A percentile compares a stretch with the other conserved stretches of the same genome.
These are phyloP conservation scores for Syzygium grande DNA, from an alignment of 345 rosid genomes.

Conservation along the genomic window DNA sequence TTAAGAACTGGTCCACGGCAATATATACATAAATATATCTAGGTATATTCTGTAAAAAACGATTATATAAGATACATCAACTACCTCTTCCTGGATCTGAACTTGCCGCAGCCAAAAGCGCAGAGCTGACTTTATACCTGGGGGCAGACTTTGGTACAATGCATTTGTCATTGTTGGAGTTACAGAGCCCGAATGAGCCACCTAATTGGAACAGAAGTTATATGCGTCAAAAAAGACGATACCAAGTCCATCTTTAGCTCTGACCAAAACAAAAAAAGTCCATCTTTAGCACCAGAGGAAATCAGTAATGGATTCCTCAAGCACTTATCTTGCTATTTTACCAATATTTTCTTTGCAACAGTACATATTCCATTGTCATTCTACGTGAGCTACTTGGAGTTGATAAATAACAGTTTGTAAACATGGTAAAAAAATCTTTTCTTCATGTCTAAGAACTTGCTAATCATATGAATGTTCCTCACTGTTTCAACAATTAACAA, in stretches of 20 bases:
- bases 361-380: not conserved
- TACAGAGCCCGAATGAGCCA: slow-evolving; percentile 80
- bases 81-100: slow-evolving; percentile 75
- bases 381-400: not conserved
- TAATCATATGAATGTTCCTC: not conserved
- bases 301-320: not conserved
- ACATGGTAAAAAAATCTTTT: not conserved
- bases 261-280: too few relatives aligned
- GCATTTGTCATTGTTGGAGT: slow-evolving; percentile 87
- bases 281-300: not conserved
- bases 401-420: not conserved
- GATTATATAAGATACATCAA: not conserved
- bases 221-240: not conserved
- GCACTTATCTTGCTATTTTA: not conserved
- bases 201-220: slow-evolving; percentile 28
- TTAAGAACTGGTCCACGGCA: not conserved
- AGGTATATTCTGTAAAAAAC: not conserved
- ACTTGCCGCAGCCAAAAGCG: slow-evolving; percentile 56
- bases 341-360: not conserved
- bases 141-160: slow-evolving; percentile 90
- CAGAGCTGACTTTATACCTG: slow-evolving; percentile 67
- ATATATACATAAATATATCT: not conserved
- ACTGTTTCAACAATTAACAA: not conserved
- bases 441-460: not conserved
- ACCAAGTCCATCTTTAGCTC: not conserved